Evolutionary conservation across 2,329 filamentous ascomycete genomes (phyloP).

Genomic region (Capronia americana): DNA sequence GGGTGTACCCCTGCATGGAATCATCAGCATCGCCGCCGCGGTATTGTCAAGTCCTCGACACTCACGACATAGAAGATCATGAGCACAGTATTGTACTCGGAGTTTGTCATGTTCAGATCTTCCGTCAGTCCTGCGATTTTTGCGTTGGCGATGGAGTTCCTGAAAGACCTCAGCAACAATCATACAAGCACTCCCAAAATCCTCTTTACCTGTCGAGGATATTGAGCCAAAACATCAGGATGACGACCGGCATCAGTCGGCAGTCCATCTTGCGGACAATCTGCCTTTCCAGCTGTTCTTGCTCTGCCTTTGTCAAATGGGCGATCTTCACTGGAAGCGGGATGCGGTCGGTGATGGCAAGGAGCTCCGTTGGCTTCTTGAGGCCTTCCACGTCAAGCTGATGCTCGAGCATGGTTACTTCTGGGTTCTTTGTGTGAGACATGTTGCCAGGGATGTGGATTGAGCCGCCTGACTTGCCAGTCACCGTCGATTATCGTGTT

Average conservation of each 20-base stretch:
- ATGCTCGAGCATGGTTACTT: background rate
- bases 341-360: background rate
- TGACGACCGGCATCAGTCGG: conserved; percentile 60
- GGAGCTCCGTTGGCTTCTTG: background rate
- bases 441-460: no score
- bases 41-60: no score
- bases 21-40: no score
- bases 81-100: conserved; percentile 47
- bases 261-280: conserved; percentile 73
- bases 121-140: conserved; percentile 58
- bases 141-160: conserved; percentile 56
- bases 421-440: background rate
- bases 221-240: conserved; percentile 48
- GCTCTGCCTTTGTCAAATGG: conserved; percentile 49
- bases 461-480: no score
- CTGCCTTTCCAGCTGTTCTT: conserved; percentile 60
- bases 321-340: no score
- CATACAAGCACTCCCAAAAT: background rate
- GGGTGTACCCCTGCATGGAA: conserved; percentile 56
- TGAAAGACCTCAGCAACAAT: background rate
- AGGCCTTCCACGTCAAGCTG: conserved; percentile 12
- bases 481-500: no score
- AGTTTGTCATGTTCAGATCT: conserved; percentile 45
- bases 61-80: conserved; percentile 57
- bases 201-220: background rate